Evolutionary conservation across 306 rosid genomes (phyloP).

Genomic region (Cucumis sativus): Cucumber_9930_V3 NC_026657.2:29062001-29062500

Average conservation of each 20-base stretch:
- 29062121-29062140: neutral
- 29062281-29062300: constrained; percentile 7
- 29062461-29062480: constrained; percentile 29
- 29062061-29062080: too few relatives aligned
- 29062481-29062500: constrained; percentile 9
- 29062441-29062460: constrained; percentile 16
- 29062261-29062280: neutral
- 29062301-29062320: neutral
- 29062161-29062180: neutral
- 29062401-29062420: constrained; percentile 1
- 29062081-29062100: constrained; percentile 3
- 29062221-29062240: neutral
- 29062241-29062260: neutral
- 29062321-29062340: constrained; percentile 41
- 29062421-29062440: constrained; percentile 13
- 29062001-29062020: neutral
- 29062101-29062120: neutral
- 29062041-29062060: neutral
- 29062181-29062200: neutral
- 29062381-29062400: constrained; percentile 5
- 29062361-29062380: constrained; percentile 35
- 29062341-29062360: constrained; percentile 59
- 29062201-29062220: constrained; percentile 2
- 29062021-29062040: neutral
- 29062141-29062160: neutral